These are phyloP conservation scores for Metschnikowia sp. DNA, from an alignment of 805 yeast genomes.

Conservation along the genomic window DNA sequence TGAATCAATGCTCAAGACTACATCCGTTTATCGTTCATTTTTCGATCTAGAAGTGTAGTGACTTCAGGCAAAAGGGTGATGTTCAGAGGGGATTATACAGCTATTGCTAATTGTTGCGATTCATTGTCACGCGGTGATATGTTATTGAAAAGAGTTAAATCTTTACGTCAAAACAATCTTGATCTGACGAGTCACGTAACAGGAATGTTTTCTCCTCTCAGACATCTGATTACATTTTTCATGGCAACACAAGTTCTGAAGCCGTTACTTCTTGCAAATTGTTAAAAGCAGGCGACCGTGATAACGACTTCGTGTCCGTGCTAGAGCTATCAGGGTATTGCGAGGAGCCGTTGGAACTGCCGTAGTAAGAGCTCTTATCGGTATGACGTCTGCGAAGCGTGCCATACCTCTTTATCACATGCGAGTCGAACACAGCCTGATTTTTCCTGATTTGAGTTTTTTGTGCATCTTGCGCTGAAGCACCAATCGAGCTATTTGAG, in stretches of 20 bases:
- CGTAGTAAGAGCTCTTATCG: slow-evolving; percentile 5
- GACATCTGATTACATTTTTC: too few relatives aligned
- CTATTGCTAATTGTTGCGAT: too few relatives aligned
- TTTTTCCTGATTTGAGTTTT: not conserved
- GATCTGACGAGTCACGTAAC: too few relatives aligned
- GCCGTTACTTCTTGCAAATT: not conserved
- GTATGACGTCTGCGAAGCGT: slow-evolving; percentile 9
- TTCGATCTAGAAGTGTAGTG: too few relatives aligned
- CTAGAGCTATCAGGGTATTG: not conserved
- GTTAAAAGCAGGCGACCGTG: slow-evolving; percentile 7
- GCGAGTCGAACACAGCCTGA: not conserved
- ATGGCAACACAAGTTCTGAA: not conserved
- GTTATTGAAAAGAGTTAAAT: too few relatives aligned
- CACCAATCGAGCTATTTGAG: not conserved
- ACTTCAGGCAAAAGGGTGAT: too few relatives aligned
- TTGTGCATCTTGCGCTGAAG: not conserved
- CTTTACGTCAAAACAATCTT: too few relatives aligned
- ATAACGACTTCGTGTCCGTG: not conserved
- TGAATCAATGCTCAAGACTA: too few relatives aligned
- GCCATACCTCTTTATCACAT: slow-evolving; percentile 11
- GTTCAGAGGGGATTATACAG: too few relatives aligned
- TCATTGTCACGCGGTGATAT: too few relatives aligned
- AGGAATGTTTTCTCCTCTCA: too few relatives aligned
- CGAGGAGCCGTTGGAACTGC: slow-evolving; percentile 6
- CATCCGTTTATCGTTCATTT: too few relatives aligned